Evolutionary conservation across 805 yeast species (phyloP), one percentile per base, ranked within the genome.

Genomic region (Clavispora santaluciae): DNA sequence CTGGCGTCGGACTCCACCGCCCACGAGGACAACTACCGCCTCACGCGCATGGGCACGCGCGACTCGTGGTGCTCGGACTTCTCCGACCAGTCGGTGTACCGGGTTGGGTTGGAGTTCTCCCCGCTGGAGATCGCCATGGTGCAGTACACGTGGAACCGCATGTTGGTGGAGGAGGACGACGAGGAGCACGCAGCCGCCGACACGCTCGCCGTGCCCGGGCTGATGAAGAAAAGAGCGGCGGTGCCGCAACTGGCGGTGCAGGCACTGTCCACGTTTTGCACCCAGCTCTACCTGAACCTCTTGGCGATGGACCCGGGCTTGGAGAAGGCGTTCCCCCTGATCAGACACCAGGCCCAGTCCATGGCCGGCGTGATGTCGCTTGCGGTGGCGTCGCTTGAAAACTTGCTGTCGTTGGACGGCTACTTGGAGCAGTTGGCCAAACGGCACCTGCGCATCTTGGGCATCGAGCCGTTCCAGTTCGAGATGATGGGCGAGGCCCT

Each of bases 321-420:
- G 45, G 87, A 81, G 49, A 70, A 66, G 29, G 56, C 79, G 55
- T 85, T 83, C 57, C 95, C 95, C 0, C 78, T 86, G 5, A 78
- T 86, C 48, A 75, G 75, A 46, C 89, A 84, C 56, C 95, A 87
- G 62, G 88, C 93, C 1, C 76, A 79, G 12, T 76, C 90, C 6
- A 82, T 86, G 66, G 88, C 91, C 0, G 89, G 90, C 5, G 86
- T 86, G 15, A 59, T 87, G 51, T 75, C 85, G 22, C 71, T 79
- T 33, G 84, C 90, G 2, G 77, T 86, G 44, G 61, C 73, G 22
- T 79, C 78, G 49, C 64, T 86, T 39, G 89, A 83, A 40, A 72
- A 80, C 48, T 65, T 86, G 39, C 55, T 71, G 3, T 59, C 62
- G 6, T 62, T 86, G 50, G 81, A 83, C 51, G 82, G 73, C 20